Percentiles rank a stretch among this genome's conserved stretches.
Evolutionary conservation across 768 basidiomycete species (phyloP).

Genomic region (Saitozyma sp.): DNA sequence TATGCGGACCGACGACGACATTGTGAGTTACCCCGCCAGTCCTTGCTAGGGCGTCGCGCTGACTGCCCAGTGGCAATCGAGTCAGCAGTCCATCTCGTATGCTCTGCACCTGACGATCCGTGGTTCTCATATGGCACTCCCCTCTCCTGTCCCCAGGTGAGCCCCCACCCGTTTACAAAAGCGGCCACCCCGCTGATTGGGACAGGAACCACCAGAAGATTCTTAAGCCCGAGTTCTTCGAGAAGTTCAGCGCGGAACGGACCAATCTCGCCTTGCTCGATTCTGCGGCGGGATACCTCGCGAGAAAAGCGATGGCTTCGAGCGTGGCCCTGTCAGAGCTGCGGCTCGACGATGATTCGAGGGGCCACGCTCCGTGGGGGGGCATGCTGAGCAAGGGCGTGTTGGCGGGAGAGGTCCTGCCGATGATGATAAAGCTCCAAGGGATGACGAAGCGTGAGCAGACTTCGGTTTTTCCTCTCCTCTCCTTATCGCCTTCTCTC

Average conservation of each 20-base stretch:
- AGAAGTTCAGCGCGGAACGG: constrained; percentile 26
- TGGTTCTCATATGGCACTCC: constrained; percentile 83
- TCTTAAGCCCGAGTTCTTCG: constrained; percentile 79
- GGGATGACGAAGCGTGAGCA: constrained; percentile 19
- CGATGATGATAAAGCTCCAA: constrained; percentile 44
- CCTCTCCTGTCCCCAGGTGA: constrained; percentile 75
- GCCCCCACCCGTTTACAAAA: background rate
- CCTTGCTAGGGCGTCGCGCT: constrained; percentile 2
- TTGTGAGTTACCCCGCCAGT: constrained; percentile 32
- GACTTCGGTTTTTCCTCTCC: background rate
- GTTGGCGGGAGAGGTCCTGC: constrained; percentile 41
- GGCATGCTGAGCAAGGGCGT: constrained; percentile 31
- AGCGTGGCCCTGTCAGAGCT: constrained; percentile 15
- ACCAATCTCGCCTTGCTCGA: constrained; percentile 31
- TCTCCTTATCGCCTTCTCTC: background rate
- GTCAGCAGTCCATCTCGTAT: constrained; percentile 57
- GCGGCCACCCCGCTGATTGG: background rate
- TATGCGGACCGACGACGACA: constrained; percentile 52
- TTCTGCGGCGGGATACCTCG: constrained; percentile 32
- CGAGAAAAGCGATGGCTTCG: constrained; percentile 24
- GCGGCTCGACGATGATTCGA: background rate
- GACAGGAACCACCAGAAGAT: constrained; percentile 64
- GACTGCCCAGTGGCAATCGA: constrained; percentile 48
- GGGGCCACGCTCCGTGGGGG: constrained; percentile 25
- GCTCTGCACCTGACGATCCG: constrained; percentile 79